Conservation (phyloP, 2,329 filamentous ascomycete species). For the Hypoxylon sp. region DNA sequence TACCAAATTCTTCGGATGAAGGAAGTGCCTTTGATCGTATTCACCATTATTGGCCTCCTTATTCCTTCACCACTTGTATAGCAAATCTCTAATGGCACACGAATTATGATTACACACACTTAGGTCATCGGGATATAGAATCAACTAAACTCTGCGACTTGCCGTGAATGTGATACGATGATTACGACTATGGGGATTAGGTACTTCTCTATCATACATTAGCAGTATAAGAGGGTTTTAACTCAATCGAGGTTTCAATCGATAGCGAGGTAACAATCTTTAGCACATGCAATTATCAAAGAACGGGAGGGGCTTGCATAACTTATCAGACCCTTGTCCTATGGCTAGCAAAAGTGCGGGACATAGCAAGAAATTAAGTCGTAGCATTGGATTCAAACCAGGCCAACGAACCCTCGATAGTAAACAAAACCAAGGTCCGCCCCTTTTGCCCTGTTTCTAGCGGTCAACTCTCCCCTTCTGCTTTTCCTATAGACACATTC, state of each 20-base stretch:
- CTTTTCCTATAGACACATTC: background rate
- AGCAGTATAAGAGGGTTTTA: conserved; percentile 16
- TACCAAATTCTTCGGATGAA: conserved; percentile 13
- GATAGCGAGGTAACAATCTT: conserved; percentile 25
- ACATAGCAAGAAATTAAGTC: conserved; percentile 37
- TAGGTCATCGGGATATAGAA: conserved; percentile 1
- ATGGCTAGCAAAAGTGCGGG: conserved; percentile 33
- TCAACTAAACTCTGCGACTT: background rate
- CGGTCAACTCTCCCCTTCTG: background rate
- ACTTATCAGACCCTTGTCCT: conserved; percentile 12
- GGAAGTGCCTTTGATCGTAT: conserved; percentile 2
- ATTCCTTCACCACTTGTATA: conserved; percentile 6
- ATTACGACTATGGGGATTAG: too few species aligned
- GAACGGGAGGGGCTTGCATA: conserved; percentile 34
- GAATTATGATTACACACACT: conserved; percentile 13
- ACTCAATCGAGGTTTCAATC: conserved; percentile 16
- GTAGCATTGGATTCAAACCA: conserved; percentile 29
- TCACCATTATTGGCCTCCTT: background rate
- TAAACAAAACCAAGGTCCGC: conserved; percentile 28
- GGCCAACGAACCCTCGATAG: conserved; percentile 21
- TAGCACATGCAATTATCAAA: background rate
- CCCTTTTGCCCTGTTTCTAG: conserved; percentile 3
- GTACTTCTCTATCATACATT: conserved; percentile 10
- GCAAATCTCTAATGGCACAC: conserved; percentile 5
- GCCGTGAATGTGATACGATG: background rate